phyloP scores from a whole-genome alignment of 495 filamentous ascomycete genomes.

The Hypoxylon cercidicola region DNA sequence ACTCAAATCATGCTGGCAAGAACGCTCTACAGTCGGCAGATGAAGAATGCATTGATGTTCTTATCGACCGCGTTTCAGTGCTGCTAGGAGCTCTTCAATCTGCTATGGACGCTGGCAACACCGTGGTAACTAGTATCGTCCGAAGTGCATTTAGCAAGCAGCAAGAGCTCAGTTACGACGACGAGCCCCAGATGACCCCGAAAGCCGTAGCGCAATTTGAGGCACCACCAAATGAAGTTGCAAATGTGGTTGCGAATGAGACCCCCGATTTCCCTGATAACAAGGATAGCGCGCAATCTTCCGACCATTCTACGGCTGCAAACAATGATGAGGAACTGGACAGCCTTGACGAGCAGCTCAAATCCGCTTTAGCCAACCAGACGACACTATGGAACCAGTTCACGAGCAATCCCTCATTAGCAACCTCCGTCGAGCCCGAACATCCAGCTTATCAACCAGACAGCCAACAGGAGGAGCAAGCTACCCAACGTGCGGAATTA shows the following conservation, averaged over 20 bases:
- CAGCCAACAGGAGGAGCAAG: constrained; percentile 7
- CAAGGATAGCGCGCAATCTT: not conserved
- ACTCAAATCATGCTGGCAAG: constrained; percentile 25
- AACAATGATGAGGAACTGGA: not conserved
- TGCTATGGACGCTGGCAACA: constrained; percentile 42
- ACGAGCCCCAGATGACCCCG: constrained; percentile 29
- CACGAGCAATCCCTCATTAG: constrained; percentile 3
- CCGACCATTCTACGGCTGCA: not conserved
- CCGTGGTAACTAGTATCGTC: constrained; percentile 36
- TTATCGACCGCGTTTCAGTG: constrained; percentile 38
- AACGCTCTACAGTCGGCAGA: constrained; percentile 44
- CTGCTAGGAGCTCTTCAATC: constrained; percentile 37
- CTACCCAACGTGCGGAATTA: not conserved
- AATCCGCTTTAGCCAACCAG: constrained; percentile 42
- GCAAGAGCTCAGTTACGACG: constrained; percentile 42
- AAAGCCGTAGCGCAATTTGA: not conserved
- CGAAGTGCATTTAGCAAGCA: constrained; percentile 37
- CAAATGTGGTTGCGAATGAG: constrained; percentile 10
- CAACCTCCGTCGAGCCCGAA: constrained; percentile 7
- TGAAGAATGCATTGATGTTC: constrained; percentile 28
- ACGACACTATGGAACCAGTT: constrained; percentile 29
- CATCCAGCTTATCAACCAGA: constrained; percentile 1
- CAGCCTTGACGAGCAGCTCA: constrained; percentile 26
- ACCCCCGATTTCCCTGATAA: not conserved
- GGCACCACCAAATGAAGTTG: not conserved